Conservation (phyloP, 2,329 filamentous ascomycete species). For the Epichloe gansuensis region DNA sequence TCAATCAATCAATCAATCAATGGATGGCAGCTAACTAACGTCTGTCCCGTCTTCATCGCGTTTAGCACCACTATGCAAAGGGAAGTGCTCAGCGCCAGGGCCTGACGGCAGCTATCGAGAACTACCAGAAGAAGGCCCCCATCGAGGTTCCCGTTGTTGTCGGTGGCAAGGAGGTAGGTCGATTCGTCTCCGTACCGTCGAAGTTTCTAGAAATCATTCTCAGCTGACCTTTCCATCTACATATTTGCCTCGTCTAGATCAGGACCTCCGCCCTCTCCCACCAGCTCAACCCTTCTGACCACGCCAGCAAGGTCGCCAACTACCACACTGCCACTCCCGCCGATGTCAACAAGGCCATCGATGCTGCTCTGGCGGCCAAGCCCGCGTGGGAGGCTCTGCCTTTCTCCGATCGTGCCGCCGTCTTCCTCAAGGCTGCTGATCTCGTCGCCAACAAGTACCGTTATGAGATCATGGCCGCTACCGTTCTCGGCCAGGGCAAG, state of each 20-base stretch:
- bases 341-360: conserved; percentile 70
- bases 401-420: conserved; percentile 78
- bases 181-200: neutral
- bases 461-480: conserved; percentile 91
- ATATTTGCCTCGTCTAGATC: conserved; percentile 32
- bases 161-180: conserved; percentile 62
- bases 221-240: neutral
- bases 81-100: conserved; percentile 67
- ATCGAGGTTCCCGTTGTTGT: conserved; percentile 74
- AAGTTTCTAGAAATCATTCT: neutral
- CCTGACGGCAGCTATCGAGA: conserved; percentile 60
- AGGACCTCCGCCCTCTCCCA: conserved; percentile 51
- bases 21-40: neutral
- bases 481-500: conserved; percentile 94
- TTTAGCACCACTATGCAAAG: conserved; percentile 77
- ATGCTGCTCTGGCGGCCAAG: conserved; percentile 75
- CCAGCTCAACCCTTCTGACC: conserved; percentile 75
- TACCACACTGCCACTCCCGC: conserved; percentile 70
- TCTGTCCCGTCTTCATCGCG: neutral
- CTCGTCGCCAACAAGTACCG: conserved; percentile 84
- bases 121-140: conserved; percentile 54
- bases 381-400: conserved; percentile 73
- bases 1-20: too few relatives aligned
- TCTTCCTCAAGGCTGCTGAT: conserved; percentile 94
- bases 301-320: conserved; percentile 61